Percentiles rank a stretch among this genome's conserved stretches.
Evolutionary conservation across 2,329 filamentous ascomycete species (phyloP).

Genomic region (Aquanectria penicillioides): DNA sequence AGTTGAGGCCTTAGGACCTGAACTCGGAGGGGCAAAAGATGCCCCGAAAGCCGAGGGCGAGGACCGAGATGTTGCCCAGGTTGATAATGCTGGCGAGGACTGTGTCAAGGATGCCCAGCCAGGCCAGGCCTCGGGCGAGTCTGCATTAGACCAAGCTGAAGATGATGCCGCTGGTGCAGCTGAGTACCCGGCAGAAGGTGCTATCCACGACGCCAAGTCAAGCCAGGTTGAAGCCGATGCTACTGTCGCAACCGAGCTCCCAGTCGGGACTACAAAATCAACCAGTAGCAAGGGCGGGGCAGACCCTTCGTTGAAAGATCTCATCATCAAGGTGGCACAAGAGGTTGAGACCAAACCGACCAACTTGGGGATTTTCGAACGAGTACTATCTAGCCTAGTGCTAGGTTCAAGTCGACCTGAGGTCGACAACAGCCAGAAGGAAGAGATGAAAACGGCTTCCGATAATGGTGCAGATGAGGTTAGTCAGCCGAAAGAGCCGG

Average conservation of each 20-base stretch:
- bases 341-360: constrained; percentile 52
- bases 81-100: constrained; percentile 7
- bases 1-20: constrained; percentile 57
- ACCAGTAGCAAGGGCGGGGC: constrained; percentile 1
- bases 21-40: constrained; percentile 42
- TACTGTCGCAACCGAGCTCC: neutral
- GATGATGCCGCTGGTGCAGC: too few relatives aligned
- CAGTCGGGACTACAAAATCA: constrained; percentile 8
- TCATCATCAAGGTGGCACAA: constrained; percentile 62
- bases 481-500: neutral
- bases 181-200: too few relatives aligned
- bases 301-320: constrained; percentile 53
- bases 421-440: neutral
- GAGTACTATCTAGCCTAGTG: constrained; percentile 60
- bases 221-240: neutral
- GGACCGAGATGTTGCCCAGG: constrained; percentile 4
- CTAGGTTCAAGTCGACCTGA: constrained; percentile 27
- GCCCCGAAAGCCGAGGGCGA: constrained; percentile 28
- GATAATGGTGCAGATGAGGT: neutral
- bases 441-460: neutral
- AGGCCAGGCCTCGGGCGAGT: too few relatives aligned
- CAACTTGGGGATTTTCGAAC: constrained; percentile 61
- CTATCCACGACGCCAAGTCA: neutral
- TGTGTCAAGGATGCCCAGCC: too few relatives aligned
- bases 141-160: too few relatives aligned